A percentile compares a stretch with the other conserved stretches of the same genome.
Conservation (phyloP, 2,329 filamentous ascomycete species). For the Ascochyta lentis region DNA sequence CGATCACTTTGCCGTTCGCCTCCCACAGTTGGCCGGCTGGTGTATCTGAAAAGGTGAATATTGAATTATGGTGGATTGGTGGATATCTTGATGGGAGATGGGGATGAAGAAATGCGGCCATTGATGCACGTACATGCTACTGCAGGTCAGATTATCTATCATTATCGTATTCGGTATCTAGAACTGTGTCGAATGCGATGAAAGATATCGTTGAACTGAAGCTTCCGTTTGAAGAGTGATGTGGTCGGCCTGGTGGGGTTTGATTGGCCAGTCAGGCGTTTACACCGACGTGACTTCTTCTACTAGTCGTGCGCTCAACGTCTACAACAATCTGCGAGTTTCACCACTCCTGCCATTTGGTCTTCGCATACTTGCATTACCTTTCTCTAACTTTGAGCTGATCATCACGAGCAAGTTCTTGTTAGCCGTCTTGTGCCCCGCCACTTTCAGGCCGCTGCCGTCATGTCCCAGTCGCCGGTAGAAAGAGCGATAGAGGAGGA, state of each 20-base stretch:
- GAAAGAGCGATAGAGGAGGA: conserved; percentile 55
- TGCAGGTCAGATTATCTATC: conserved; percentile 30
- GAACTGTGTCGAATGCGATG: conserved; percentile 28
- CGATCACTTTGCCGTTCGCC: conserved; percentile 22
- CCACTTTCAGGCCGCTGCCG: background rate
- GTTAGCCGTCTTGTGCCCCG: background rate
- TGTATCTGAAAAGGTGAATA: conserved; percentile 22
- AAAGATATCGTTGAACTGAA: conserved; percentile 19
- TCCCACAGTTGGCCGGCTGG: conserved; percentile 27
- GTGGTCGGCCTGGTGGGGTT: conserved; percentile 19
- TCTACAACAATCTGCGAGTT: background rate
- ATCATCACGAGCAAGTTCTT: background rate
- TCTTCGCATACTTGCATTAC: no score
- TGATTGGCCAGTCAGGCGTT: conserved; percentile 37
- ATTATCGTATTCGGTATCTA: conserved; percentile 37
- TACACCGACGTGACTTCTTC: conserved; percentile 27
- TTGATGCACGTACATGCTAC: conserved; percentile 14
- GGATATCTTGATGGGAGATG: conserved; percentile 21
- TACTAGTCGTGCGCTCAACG: background rate
- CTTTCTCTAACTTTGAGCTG: background rate
- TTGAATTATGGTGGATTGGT: conserved; percentile 29
- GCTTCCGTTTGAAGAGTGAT: conserved; percentile 16
- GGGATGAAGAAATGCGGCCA: conserved; percentile 21
- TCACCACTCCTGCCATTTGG: background rate
- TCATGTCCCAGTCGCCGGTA: conserved; percentile 39